Conservation (phyloP, 345 rosid genomes). For the Salix exigua region DNA sequence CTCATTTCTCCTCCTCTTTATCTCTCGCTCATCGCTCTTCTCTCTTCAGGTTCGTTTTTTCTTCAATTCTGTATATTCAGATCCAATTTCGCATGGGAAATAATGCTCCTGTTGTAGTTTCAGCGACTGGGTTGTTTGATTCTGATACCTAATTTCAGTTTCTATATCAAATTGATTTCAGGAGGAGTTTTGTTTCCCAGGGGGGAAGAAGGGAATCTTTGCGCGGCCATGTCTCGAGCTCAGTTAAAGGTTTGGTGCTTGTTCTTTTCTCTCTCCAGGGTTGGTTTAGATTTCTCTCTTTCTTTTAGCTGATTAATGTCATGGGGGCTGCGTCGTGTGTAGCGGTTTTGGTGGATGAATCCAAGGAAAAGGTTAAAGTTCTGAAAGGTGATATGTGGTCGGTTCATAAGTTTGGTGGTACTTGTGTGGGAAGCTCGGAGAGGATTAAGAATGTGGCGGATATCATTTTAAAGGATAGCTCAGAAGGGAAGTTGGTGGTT, state of each 20-base stretch:
- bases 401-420: constrained; percentile 96
- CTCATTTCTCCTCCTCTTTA: constrained; percentile 18
- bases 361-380: constrained; percentile 43
- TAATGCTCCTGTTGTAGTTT: not conserved
- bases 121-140: not conserved
- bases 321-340: not conserved
- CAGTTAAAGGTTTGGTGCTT: constrained; percentile 48
- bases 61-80: not conserved
- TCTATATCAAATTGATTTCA: constrained; percentile 5
- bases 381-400: constrained; percentile 80
- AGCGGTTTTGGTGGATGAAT: constrained; percentile 49
- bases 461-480: constrained; percentile 55
- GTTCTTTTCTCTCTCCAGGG: not conserved
- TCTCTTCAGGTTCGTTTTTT: not conserved
- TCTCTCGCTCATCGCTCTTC: not conserved
- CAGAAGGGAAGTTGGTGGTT: constrained; percentile 75
- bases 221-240: constrained; percentile 30
- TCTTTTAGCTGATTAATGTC: not conserved
- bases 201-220: constrained; percentile 34
- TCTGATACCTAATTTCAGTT: not conserved
- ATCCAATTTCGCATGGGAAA: not conserved
- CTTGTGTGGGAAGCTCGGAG: constrained; percentile 87
- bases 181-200: constrained; percentile 29
- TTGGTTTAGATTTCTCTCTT: not conserved
- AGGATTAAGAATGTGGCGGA: constrained; percentile 83